Base-by-base conservation (phyloP, 2,329 filamentous ascomycete genomes). In the Dothidotthia symphoricarpi region DNA sequence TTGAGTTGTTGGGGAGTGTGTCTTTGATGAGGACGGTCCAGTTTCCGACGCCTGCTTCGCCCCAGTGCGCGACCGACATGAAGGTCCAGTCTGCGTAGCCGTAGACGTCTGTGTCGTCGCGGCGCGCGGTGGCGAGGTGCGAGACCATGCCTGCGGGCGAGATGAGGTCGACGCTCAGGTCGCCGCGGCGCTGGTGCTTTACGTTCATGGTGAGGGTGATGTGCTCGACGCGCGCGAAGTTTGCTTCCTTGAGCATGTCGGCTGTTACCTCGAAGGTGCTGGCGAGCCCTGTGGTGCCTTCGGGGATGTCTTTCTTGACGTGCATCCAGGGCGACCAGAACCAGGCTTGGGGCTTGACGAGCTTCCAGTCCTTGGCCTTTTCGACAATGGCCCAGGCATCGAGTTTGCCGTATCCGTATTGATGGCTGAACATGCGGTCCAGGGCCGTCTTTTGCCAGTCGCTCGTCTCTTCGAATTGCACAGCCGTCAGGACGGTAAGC, bases 191-290 rank as follows among this genome's bases (percentile, higher is more conserved):
- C 2, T 79, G 82, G 63, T 98, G 93, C 37, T 87, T 80, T 16
- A 96, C 78, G 58, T 98, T 98, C 90, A 98, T 98, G 3, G 91
- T 97, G 24, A 98, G 80, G 1, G 91, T 97, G 24, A 98, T 87
- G 69, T 98, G 93, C 71, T 98, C 93, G 16, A 98, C 62, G 12
- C 86, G 82, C 57, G 83, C 88, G 11, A 98, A 66, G 61, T 98
- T 98, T 51, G 88, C 88, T 15, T 81, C 69, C 59, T 84, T 80
- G 40, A 97, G 72, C 80, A 90, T 88, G 14, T 89, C 81, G 36
- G 81, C 68, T 0, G 88, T 96, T 26, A 98, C 81, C 32, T 89
- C 82, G 53, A 95, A 90, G n/a, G 73, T 77, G 35, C 86, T 88
- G 2, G 83, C 78, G 26, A 98, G 69, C 1, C 93, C 93, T 38